Evolutionary conservation across 177 flowering plant genomes (phyloP), one percentile per base, ranked within the genome.

Genomic region (Vitis hybrid): DNA sequence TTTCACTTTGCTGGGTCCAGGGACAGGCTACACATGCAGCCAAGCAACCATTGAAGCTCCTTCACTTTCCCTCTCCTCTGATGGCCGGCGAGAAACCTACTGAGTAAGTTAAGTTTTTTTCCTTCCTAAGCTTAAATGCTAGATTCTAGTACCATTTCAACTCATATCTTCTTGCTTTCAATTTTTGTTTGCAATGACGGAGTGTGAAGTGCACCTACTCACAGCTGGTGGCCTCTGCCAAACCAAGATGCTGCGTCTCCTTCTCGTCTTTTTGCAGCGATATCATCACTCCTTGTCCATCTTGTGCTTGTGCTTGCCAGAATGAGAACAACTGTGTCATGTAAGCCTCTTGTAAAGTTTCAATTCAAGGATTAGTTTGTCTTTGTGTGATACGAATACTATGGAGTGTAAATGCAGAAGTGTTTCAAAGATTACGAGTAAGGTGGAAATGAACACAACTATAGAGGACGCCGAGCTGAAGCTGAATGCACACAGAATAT

Each of bases 201-300:
- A 90, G 87, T 65, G 87, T 88, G 56, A 88, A 90, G 0, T 90
- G 94, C 85, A 90, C 94, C 24, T 90, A 88, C 56, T 90, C 94
- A 13, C 92, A 86, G 79, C 79, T 90, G 66, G 78, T 88, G 30
- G 89, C 87, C 3, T 70, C 84, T 21, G 84, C 81, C 72, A 84
- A 84, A 52, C 94, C 94, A n/a, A 80, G 71, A 61, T 90, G 90
- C 27, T 90, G 94, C 56, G 92, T 86, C 54, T 90, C 94, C 24
- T 81, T 90, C 72, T 90, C 92, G 46, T 81, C 91, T 12, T 90
- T 90, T 79, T 88, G 88, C 83, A 88, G 88, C 59, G 81, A 81
- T 2, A 86, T 87, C 4, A 84, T 90, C 65, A 82, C 82, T 67
- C 84, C 90, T 56, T 90, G 94, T 65, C 88, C 94, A 20, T 30